These are phyloP conservation scores for Suillus subalutaceus DNA, from an alignment of 768 basidiomycete genomes.

Conservation along the genomic window DNA sequence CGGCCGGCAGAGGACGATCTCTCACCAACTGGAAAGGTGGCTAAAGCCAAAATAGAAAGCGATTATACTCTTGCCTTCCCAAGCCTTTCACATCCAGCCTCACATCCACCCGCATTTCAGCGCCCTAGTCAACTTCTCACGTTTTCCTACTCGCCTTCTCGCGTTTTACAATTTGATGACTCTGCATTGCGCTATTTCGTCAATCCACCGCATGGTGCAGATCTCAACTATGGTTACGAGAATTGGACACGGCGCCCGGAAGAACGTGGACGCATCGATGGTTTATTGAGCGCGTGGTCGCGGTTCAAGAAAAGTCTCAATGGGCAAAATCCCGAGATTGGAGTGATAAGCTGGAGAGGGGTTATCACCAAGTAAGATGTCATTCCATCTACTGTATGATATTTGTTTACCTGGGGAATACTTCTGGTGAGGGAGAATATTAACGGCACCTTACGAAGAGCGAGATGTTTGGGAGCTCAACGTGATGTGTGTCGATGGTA, in stretches of 20 bases:
- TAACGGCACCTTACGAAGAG: slow-evolving; percentile 83
- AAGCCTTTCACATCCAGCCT: slow-evolving; percentile 21
- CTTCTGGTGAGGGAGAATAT: slow-evolving; percentile 59
- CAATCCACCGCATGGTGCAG: slow-evolving; percentile 64
- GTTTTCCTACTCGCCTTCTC: slow-evolving; percentile 69
- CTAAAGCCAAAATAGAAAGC: slow-evolving; percentile 9
- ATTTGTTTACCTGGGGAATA: slow-evolving; percentile 20
- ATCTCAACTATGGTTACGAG: slow-evolving; percentile 73
- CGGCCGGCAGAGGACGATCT: slow-evolving; percentile 27
- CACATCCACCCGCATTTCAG: slow-evolving; percentile 55
- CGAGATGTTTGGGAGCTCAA: slow-evolving; percentile 82
- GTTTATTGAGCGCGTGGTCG: slow-evolving; percentile 61
- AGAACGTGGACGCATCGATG: slow-evolving; percentile 67
- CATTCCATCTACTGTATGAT: slow-evolving; percentile 9
- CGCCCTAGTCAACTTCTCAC: slow-evolving; percentile 69
- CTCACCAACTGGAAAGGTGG: slow-evolving; percentile 11
- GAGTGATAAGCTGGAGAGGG: slow-evolving; percentile 76
- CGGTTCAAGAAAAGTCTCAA: slow-evolving; percentile 40
- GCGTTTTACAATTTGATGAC: slow-evolving; percentile 64
- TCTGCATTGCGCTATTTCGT: slow-evolving; percentile 73
- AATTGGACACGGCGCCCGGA: slow-evolving; percentile 71
- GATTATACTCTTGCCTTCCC: slow-evolving; percentile 25
- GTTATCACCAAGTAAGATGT: slow-evolving; percentile 77
- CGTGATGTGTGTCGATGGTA: slow-evolving; percentile 73
- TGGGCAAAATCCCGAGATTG: slow-evolving; percentile 43